A percentile compares a stretch with the other conserved stretches of the same genome.
Evolutionary conservation across 2,329 filamentous ascomycete species (phyloP).

Genomic region (Aspergillus oerlinghausenensis): DNA sequence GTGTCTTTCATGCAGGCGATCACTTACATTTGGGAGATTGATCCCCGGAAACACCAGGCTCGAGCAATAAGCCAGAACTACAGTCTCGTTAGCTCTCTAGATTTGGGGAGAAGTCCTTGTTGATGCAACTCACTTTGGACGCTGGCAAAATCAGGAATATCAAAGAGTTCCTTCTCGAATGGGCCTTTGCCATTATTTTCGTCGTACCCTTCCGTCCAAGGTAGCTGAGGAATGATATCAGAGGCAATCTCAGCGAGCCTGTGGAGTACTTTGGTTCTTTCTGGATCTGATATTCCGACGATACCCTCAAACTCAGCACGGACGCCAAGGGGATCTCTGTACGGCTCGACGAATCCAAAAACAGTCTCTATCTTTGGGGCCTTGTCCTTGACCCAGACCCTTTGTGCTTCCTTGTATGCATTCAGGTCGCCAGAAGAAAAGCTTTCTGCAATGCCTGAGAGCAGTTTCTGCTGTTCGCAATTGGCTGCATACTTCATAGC

Average conservation of each 20-base stretch:
- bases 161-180: slow-evolving; percentile 19
- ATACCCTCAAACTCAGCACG: slow-evolving; percentile 53
- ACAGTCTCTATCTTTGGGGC: slow-evolving; percentile 49
- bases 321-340: slow-evolving; percentile 51
- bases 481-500: slow-evolving; percentile 3
- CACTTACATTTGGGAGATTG: slow-evolving; percentile 48
- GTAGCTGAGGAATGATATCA: slow-evolving; percentile 16
- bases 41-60: slow-evolving; percentile 43
- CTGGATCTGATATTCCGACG: slow-evolving; percentile 22
- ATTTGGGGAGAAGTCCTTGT: neutral
- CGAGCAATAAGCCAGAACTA: slow-evolving; percentile 43
- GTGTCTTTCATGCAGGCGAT: neutral
- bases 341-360: slow-evolving; percentile 53
- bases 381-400: slow-evolving; percentile 52
- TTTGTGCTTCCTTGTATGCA: slow-evolving; percentile 48
- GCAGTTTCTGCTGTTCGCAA: slow-evolving; percentile 1
- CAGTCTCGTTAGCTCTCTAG: neutral
- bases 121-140: slow-evolving; percentile 7
- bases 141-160: slow-evolving; percentile 17
- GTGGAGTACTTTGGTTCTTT: slow-evolving; percentile 17
- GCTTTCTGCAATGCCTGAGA: slow-evolving; percentile 5
- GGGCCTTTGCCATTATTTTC: slow-evolving; percentile 37
- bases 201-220: slow-evolving; percentile 18
- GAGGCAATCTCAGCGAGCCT: slow-evolving; percentile 7
- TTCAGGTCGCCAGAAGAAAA: slow-evolving; percentile 49